A percentile compares a stretch with the other conserved stretches of the same genome.
These are phyloP conservation scores for Emericellopsis cladophorae DNA, from an alignment of 2,329 filamentous ascomycete genomes.

Conservation along the genomic window DNA sequence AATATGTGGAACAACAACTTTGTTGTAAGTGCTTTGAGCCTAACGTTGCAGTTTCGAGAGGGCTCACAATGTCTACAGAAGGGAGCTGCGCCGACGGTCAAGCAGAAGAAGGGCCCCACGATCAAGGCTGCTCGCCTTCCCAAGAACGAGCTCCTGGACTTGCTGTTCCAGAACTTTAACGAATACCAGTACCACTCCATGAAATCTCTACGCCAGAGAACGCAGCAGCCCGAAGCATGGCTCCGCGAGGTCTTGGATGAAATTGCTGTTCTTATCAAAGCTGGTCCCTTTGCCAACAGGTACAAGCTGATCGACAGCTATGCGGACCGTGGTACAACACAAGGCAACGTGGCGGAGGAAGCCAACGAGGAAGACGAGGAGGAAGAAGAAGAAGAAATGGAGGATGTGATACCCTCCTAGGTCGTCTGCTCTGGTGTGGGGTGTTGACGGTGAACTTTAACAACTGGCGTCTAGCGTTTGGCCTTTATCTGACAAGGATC, in stretches of 20 bases:
- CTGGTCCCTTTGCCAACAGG: conserved; percentile 71
- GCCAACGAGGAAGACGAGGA: conserved; percentile 55
- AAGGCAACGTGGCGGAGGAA: conserved; percentile 39
- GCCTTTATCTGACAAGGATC: no score
- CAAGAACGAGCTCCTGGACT: conserved; percentile 76
- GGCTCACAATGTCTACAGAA: conserved; percentile 26
- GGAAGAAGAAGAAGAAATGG: conserved; percentile 61
- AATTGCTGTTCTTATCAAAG: conserved; percentile 71
- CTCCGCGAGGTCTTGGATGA: conserved; percentile 75
- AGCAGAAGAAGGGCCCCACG: conserved; percentile 55
- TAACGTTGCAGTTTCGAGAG: conserved; percentile 1
- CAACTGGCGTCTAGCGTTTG: no score
- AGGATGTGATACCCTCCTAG: conserved; percentile 46
- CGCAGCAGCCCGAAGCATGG: conserved; percentile 87
- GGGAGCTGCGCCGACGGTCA: conserved; percentile 31
- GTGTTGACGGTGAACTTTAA: no score
- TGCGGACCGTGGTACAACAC: conserved; percentile 21
- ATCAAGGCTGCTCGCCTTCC: conserved; percentile 80
- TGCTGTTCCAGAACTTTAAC: conserved; percentile 72
- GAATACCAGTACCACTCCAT: conserved; percentile 91
- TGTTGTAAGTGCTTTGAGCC: conserved; percentile 35
- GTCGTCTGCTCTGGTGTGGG: no score
- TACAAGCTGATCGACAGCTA: conserved; percentile 64
- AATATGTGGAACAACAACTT: conserved; percentile 29
- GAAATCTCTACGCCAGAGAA: conserved; percentile 63